Conservation (phyloP, 2,329 filamentous ascomycete genomes). For the Verticillium albo-atrum region DNA sequence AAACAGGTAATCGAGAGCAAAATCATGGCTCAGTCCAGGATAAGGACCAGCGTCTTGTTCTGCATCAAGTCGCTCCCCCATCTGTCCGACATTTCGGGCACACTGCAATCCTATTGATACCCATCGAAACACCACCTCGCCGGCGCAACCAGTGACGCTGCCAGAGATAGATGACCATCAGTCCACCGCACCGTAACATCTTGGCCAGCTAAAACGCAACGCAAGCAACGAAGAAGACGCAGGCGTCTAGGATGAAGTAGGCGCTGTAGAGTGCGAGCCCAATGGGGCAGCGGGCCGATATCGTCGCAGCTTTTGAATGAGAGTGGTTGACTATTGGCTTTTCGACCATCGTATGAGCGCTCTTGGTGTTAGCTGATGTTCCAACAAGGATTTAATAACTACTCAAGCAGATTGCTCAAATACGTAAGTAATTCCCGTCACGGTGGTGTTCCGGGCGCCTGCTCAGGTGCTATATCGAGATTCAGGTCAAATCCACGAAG, state of each 20-base stretch:
- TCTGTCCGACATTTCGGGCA: slow-evolving; percentile 5
- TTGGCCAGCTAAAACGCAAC: slow-evolving; percentile 20
- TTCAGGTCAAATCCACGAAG: too few relatives aligned
- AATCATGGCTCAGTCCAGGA: slow-evolving; percentile 11
- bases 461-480: too few relatives aligned
- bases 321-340: background rate
- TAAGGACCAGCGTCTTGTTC: slow-evolving; percentile 9
- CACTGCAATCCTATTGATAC: too few relatives aligned
- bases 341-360: too few relatives aligned
- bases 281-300: background rate
- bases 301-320: background rate
- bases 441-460: too few relatives aligned
- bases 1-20: slow-evolving; percentile 1
- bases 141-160: background rate
- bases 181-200: slow-evolving; percentile 16
- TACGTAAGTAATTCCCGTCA: too few relatives aligned
- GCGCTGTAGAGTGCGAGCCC: background rate
- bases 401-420: too few relatives aligned
- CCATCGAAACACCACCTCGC: too few relatives aligned
- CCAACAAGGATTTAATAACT: too few relatives aligned
- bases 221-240: slow-evolving; percentile 10
- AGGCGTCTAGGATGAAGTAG: background rate
- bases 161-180: slow-evolving; percentile 8
- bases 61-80: slow-evolving; percentile 12
- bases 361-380: too few relatives aligned